Base-by-base conservation (phyloP, 1,284 basidiomycete genomes). In the Tylopilus sp. region DNA sequence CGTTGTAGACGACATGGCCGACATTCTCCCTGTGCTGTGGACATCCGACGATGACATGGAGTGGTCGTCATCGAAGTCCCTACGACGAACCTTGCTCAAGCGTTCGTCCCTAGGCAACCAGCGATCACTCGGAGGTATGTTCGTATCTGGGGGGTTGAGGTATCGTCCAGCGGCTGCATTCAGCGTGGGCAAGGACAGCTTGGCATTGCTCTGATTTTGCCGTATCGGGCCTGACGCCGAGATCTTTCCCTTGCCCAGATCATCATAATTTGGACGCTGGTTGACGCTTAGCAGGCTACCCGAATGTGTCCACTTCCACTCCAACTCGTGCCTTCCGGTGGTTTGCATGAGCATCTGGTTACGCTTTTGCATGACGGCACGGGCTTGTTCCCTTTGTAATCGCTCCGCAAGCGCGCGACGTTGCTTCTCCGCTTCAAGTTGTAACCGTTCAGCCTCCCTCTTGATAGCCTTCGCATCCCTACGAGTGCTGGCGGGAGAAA, bases 331-430 rank as follows among this genome's bases (percentile, higher is more conserved):
- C 48, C 72, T 64, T 46, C 61, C 73, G 21, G 74, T 73, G 28
- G 75, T 75, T 57, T 82, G 78, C 60, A 81, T 80, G 60, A 83
- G 73, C 63, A 91, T 76, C 58, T 84, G 81, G 52, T 80, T 84
- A 63, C 92, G 88, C 74, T 97, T 97, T 66, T 87, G 83, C 83
- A 98, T 88, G 67, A 98, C 95, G 34, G 93, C 94, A 46, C 95
- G 82, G 7, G 95, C 92, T 61, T 95, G 87, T 61, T 98, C 94
- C 60, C 75, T 79, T 59, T 84, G 80, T 62, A 71, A 81, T 65
- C 83, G 83, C 67, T 87, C 82, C 28, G 82, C 83, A 41, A 90
- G 80, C 52, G 85, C 82, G 54, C 93, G 89, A 56, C 87, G 85
- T 55, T 91, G 87, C 66, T 87, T 85, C 73, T 95, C 92, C 24